Evolutionary conservation across 2,329 filamentous ascomycete species (phyloP).

Genomic region (Fusarium vanettenii): DNA sequence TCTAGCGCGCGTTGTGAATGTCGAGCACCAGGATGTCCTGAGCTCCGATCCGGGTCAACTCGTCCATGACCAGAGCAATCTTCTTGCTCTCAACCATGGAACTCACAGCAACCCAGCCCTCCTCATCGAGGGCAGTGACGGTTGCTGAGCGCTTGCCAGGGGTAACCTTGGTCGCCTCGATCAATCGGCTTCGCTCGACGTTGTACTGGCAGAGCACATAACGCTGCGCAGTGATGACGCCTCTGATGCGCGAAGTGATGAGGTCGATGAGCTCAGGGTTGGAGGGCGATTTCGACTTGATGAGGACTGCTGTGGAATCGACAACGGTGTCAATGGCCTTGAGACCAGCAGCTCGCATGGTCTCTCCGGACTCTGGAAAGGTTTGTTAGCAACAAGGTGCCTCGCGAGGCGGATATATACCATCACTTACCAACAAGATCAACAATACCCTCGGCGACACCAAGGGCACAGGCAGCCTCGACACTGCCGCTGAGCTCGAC

Average conservation of each 20-base stretch:
- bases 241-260: slow-evolving; percentile 86
- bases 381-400: slow-evolving; percentile 22
- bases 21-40: slow-evolving; percentile 87
- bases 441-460: slow-evolving; percentile 96
- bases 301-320: slow-evolving; percentile 86
- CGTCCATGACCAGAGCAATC: slow-evolving; percentile 89
- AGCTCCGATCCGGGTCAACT: slow-evolving; percentile 79
- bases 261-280: slow-evolving; percentile 84
- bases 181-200: slow-evolving; percentile 77
- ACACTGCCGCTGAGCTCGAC: slow-evolving; percentile 97
- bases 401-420: neutral
- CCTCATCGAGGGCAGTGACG: slow-evolving; percentile 87
- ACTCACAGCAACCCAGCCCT: slow-evolving; percentile 93
- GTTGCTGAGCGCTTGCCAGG: slow-evolving; percentile 95
- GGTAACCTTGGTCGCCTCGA: slow-evolving; percentile 79
- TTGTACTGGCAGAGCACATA: slow-evolving; percentile 98
- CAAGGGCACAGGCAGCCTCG: slow-evolving; percentile 94
- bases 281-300: slow-evolving; percentile 87
- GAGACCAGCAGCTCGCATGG: slow-evolving; percentile 94
- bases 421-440: slow-evolving; percentile 86
- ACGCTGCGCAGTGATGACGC: slow-evolving; percentile 94
- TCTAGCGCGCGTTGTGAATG: slow-evolving; percentile 80
- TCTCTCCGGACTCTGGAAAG: slow-evolving; percentile 88
- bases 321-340: slow-evolving; percentile 95
- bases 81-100: slow-evolving; percentile 92